Evolutionary conservation across 2,329 filamentous ascomycete species (phyloP), one percentile per base, ranked within the genome.

Genomic region (Diaporthe ilicicola): DNA sequence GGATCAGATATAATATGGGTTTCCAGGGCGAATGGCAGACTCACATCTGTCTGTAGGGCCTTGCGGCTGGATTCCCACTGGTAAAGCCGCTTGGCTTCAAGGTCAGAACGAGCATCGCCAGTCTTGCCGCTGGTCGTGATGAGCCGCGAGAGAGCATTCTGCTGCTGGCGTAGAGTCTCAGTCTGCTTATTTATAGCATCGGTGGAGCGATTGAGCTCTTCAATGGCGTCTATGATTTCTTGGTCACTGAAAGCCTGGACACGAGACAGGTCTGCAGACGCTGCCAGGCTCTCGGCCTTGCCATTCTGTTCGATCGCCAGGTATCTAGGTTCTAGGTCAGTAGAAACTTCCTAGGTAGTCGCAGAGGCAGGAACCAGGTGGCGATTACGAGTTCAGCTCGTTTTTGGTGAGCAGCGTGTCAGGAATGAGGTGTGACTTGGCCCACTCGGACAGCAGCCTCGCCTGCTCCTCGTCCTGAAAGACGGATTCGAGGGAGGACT

Each of bases 201-300:
- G 0, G 92, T 93, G 1, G 91, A 92, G 46, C 83, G 83, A 71
- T 88, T 85, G n/a, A 94, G 82, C 67, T 91, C 88, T 3, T 87
- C 84, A 62, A 92, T 89, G 19, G 92, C 91, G 50, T 82, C 79
- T 67, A 84, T 84, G 69, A 93, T 82, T 65, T 93, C 90, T 32
- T 86, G 82, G 70, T 93, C 90, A 17, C 83, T 81, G 55, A 92
- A 79, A 6, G 87, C 84, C 67, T 85, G 85, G 42, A 86, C 80
- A 39, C 81, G 76, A 4, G 83, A 81, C n/a, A 86, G 74, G 73
- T 89, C 84, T 69, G 85, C 80, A 46, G 81, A 75, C 22, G 81
- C 82, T 4, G 82, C 81, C 32, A 89, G 79, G 72, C 78, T 78
- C 67, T 86, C 84, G 12, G 85, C 84, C 69, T 84, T 80, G 13